Evolutionary conservation across 2,329 filamentous ascomycete species (phyloP).

Genomic region (Ramularia endophylla): DNA sequence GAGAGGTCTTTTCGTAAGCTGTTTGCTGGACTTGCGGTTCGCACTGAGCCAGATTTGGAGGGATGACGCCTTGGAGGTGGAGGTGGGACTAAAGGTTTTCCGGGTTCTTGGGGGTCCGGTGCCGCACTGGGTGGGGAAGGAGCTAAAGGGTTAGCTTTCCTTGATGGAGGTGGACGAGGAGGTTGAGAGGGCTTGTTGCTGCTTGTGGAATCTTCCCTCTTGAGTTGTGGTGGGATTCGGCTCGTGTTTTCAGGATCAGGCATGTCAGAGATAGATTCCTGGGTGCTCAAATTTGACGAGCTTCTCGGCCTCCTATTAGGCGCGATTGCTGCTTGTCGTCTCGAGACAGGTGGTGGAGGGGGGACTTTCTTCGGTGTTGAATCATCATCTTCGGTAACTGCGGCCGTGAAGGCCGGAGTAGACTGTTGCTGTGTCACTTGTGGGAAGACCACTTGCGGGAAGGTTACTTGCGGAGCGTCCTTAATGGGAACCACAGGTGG

Average conservation of each 20-base stretch:
- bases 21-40: constrained; percentile 15
- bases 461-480: constrained; percentile 6
- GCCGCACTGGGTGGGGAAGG: constrained; percentile 3
- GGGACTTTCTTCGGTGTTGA: constrained; percentile 33
- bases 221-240: constrained; percentile 7
- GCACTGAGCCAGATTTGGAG: constrained; percentile 16
- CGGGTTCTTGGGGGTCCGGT: constrained; percentile 2
- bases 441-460: background rate
- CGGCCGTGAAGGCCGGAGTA: constrained; percentile 1
- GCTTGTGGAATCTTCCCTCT: constrained; percentile 4
- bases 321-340: constrained; percentile 33
- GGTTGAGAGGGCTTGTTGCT: constrained; percentile 12
- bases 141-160: constrained; percentile 15
- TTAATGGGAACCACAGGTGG: constrained; percentile 3
- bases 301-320: constrained; percentile 21
- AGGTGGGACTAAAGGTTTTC: constrained; percentile 17
- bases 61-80: constrained; percentile 25
- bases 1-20: constrained; percentile 14
- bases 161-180: constrained; percentile 27
- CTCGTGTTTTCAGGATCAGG: constrained; percentile 3
- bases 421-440: constrained; percentile 16
- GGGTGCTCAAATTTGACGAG: constrained; percentile 21
- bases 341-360: constrained; percentile 41
- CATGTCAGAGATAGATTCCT: constrained; percentile 5
- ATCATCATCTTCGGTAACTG: background rate